These are phyloP conservation scores for Colletotrichum filicis DNA, from an alignment of 2,329 filamentous ascomycete species.

Conservation along the genomic window DNA sequence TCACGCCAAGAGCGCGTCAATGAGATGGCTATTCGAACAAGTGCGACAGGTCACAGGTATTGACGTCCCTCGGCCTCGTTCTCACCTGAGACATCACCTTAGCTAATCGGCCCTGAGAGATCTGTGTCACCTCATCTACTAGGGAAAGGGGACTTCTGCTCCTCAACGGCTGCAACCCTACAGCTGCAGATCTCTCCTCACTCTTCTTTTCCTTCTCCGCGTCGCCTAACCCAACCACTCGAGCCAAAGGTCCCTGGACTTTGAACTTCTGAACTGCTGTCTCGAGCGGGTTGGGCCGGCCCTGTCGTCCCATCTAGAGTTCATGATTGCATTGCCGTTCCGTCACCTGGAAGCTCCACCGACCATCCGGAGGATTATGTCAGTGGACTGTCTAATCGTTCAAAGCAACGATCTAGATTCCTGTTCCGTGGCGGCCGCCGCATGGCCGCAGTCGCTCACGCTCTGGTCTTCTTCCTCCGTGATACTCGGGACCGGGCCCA, in stretches of 20 bases:
- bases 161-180: neutral
- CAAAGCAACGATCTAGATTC: neutral
- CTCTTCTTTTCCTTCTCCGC: neutral
- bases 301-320: slow-evolving; percentile 20
- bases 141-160: neutral
- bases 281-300: neutral
- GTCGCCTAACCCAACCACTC: neutral
- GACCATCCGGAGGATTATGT: neutral
- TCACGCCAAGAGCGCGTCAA: neutral
- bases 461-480: neutral
- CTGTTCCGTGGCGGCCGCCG: neutral
- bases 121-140: slow-evolving; percentile 18
- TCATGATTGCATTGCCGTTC: neutral
- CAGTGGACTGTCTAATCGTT: neutral
- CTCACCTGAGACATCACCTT: neutral
- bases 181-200: slow-evolving; percentile 8
- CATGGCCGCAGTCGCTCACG: neutral
- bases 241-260: neutral
- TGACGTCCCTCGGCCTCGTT: neutral
- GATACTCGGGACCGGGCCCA: too few species aligned
- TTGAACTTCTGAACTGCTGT: neutral
- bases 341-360: neutral
- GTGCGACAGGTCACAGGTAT: neutral
- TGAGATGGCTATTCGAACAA: neutral
- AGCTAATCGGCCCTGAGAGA: neutral